Base-by-base conservation (phyloP, 116 monocot genomes). In the Phalaenopsis hybrid region DNA sequence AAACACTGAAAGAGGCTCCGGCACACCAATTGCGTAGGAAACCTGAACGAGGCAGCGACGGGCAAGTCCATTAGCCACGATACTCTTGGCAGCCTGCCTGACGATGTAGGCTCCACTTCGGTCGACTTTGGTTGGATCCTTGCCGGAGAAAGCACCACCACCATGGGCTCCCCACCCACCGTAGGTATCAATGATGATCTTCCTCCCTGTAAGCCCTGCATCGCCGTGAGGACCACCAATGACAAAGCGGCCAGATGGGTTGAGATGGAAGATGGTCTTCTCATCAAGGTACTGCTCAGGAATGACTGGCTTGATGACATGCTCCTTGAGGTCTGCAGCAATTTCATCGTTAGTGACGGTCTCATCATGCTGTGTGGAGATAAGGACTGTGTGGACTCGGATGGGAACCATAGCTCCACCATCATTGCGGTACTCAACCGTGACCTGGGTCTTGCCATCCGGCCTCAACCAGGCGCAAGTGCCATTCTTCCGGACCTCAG, bases 251-350 rank as follows among this genome's bases (percentile, higher is more conserved):
- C 93, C 93, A 0, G 93, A 93, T 23, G 93, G 93, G 87, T 93
- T 93, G 57, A 93, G 87, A 84, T 93, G 93, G 84, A 93, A 93
- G 89, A 93, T 90, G 76, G 93, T 93, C 84, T 93, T 93, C 89
- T 93, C 93, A 7, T 93, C 93, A 3, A 93, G 89, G 89, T 90
- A 93, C 84, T 87, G 82, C 74, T 89, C 90, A 0, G 93, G 90
- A 84, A 90, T 81, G 70, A 90, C 82, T 3, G 90, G 89, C 82
- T 93, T 90, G 87, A 93, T 90, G 70, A 93, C 90, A 20, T 93
- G 93, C 87, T 93, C 87, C 86, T 90, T 90, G 81, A 93, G 90
- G 78, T 93, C 93, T 8, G 93, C 93, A n/a, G 93, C 93, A 46
- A 93, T 93, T 79, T 93, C 90, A 17, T 93, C 93, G 20, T 93